phyloP scores from a whole-genome alignment of 768 basidiomycete species.

The Kwoniella sp. region DNA sequence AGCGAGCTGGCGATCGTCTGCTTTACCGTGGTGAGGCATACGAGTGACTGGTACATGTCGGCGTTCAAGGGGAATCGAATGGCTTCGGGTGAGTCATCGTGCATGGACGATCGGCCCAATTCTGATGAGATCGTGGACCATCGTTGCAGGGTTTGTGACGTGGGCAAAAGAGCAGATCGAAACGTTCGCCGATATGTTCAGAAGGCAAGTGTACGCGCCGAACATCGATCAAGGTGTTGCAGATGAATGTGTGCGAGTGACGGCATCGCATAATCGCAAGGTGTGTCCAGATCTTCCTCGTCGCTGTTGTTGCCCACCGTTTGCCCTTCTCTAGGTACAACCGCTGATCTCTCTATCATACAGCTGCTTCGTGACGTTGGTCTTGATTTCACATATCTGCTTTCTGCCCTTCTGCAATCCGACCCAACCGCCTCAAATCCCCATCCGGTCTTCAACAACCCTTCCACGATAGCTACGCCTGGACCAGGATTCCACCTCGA shows the following conservation, averaged over 20 bases:
- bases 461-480: constrained; percentile 16
- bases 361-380: constrained; percentile 90
- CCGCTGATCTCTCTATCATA: background rate
- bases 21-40: constrained; percentile 94
- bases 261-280: constrained; percentile 79
- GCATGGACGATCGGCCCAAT: background rate
- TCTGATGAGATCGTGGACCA: background rate
- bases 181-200: constrained; percentile 78
- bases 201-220: constrained; percentile 85
- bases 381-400: constrained; percentile 88
- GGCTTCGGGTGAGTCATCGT: constrained; percentile 73
- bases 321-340: too few species aligned
- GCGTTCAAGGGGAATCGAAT: constrained; percentile 95
- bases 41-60: constrained; percentile 95
- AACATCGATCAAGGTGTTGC: constrained; percentile 72
- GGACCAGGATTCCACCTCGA: constrained; percentile 27
- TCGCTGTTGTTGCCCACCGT: background rate
- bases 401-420: constrained; percentile 61
- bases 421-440: constrained; percentile 26
- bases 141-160: constrained; percentile 77
- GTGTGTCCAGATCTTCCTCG: constrained; percentile 58
- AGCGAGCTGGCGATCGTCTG: constrained; percentile 83
- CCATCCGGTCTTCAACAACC: constrained; percentile 28
- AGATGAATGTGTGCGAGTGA: constrained; percentile 76
- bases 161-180: constrained; percentile 90